These are phyloP conservation scores for Leptographium lundbergii DNA, from an alignment of 2,329 filamentous ascomycete genomes.

Conservation along the genomic window DNA sequence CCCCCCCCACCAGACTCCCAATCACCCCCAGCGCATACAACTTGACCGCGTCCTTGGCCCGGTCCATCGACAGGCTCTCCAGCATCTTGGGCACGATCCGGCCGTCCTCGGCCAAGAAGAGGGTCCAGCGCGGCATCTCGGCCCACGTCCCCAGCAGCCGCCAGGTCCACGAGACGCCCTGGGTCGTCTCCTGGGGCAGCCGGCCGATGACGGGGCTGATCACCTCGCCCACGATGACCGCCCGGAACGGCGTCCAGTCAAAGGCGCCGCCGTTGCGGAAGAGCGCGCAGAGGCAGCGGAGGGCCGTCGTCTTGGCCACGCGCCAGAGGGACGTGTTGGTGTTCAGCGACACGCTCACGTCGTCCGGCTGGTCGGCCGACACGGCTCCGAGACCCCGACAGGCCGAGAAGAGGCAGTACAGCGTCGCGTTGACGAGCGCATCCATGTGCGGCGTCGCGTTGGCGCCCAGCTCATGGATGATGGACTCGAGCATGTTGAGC, in stretches of 20 bases:
- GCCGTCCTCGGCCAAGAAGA: conserved; percentile 51
- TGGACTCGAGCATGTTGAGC: conserved; percentile 78
- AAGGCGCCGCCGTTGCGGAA: conserved; percentile 58
- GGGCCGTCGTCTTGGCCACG: conserved; percentile 54
- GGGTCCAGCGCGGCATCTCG: conserved; percentile 47
- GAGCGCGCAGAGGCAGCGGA: conserved; percentile 71
- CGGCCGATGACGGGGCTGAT: conserved; percentile 66
- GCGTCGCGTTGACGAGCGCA: conserved; percentile 59
- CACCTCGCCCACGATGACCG: conserved; percentile 59
- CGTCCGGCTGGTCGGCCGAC: too few species aligned
- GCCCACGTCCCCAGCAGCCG: conserved; percentile 76
- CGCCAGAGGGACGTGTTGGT: conserved; percentile 44
- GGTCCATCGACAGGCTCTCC: conserved; percentile 57
- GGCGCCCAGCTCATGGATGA: conserved; percentile 72
- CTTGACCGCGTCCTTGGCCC: conserved; percentile 66
- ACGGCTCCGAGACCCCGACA: conserved; percentile 27
- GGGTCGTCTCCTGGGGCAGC: conserved; percentile 73
- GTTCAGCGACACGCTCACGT: too few species aligned
- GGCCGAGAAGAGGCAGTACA: conserved; percentile 69
- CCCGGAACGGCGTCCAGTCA: conserved; percentile 60
- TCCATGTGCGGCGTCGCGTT: conserved; percentile 56
- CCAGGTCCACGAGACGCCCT: conserved; percentile 74
- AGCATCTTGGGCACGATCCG: conserved; percentile 60
- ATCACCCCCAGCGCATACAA: conserved; percentile 68
- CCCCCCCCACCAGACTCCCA: conserved; percentile 48